phyloP scores from a whole-genome alignment of 2,329 filamentous ascomycete species.

The Colletotrichum truncatum region DNA sequence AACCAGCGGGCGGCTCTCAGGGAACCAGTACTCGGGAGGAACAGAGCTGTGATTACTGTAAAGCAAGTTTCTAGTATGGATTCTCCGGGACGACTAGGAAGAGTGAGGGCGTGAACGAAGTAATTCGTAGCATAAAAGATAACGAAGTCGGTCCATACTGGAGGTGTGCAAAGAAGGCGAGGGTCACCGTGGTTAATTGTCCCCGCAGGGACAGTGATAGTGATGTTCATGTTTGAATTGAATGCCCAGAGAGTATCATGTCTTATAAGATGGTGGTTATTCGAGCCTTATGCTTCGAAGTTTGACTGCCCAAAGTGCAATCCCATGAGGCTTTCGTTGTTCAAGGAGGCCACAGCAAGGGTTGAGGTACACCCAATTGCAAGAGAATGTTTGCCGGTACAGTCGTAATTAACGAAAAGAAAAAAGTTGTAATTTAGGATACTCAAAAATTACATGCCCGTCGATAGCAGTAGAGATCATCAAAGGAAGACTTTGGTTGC shows the following conservation, averaged over 20 bases:
- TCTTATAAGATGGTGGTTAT: not conserved
- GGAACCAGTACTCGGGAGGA: conserved; percentile 32
- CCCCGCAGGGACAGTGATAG: conserved; percentile 12
- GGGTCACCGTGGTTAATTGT: conserved; percentile 30
- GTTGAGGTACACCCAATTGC: not conserved
- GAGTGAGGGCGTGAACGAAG: conserved; percentile 36
- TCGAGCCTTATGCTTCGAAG: too few relatives aligned
- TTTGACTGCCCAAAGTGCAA: not conserved
- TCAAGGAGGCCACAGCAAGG: not conserved
- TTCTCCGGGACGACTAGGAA: conserved; percentile 33
- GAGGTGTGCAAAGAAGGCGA: conserved; percentile 33
- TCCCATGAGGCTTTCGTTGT: not conserved
- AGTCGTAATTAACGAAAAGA: not conserved
- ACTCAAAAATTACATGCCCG: not conserved
- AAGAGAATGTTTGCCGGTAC: not conserved
- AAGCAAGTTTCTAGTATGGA: conserved; percentile 24
- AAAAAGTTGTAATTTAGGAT: not conserved
- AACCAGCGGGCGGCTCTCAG: conserved; percentile 29
- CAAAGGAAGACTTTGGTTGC: not conserved
- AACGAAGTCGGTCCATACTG: conserved; percentile 32
- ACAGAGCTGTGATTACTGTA: conserved; percentile 14
- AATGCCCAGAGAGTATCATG: not conserved
- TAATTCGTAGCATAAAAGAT: conserved; percentile 38
- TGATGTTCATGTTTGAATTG: conserved; percentile 16
- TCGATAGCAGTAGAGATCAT: too few relatives aligned